Evolutionary conservation across 495 filamentous ascomycete species (phyloP).

Genomic region (Neurospora africana): DNA sequence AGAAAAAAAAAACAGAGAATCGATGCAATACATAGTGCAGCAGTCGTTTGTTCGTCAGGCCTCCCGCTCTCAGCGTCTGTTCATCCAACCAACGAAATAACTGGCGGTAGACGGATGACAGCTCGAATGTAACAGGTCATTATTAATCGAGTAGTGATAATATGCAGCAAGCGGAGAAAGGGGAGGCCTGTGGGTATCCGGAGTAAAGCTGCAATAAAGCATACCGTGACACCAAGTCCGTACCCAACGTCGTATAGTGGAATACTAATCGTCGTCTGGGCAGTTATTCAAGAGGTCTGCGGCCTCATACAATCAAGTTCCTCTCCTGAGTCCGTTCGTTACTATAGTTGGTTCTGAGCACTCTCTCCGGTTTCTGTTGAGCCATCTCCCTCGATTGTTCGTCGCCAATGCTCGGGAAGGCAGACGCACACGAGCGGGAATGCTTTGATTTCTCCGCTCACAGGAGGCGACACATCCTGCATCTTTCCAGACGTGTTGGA

Average conservation of each 20-base stretch:
- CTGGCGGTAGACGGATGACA: background rate
- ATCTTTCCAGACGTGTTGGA: constrained; percentile 64
- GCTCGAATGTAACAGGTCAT: background rate
- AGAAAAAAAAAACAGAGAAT: background rate
- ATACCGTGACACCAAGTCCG: constrained; percentile 24
- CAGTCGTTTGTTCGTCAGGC: background rate
- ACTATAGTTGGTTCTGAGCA: constrained; percentile 20
- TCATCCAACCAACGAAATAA: background rate
- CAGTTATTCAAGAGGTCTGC: constrained; percentile 20
- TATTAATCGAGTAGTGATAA: background rate
- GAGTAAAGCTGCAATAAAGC: constrained; percentile 5
- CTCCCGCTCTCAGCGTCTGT: background rate
- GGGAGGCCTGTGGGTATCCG: constrained; percentile 1
- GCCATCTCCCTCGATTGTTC: constrained; percentile 85
- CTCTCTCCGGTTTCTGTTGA: constrained; percentile 46
- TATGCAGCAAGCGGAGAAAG: background rate
- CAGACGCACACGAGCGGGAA: constrained; percentile 98
- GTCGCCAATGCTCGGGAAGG: constrained; percentile 92
- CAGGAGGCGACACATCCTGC: constrained; percentile 51
- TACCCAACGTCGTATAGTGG: constrained; percentile 30
- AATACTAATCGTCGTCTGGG: constrained; percentile 18
- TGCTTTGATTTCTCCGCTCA: constrained; percentile 84
- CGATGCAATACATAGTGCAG: background rate
- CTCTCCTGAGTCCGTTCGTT: constrained; percentile 18
- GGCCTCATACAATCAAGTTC: constrained; percentile 14